Conservation (phyloP, 495 filamentous ascomycete genomes). For the Penicillium chermesinum region DNA sequence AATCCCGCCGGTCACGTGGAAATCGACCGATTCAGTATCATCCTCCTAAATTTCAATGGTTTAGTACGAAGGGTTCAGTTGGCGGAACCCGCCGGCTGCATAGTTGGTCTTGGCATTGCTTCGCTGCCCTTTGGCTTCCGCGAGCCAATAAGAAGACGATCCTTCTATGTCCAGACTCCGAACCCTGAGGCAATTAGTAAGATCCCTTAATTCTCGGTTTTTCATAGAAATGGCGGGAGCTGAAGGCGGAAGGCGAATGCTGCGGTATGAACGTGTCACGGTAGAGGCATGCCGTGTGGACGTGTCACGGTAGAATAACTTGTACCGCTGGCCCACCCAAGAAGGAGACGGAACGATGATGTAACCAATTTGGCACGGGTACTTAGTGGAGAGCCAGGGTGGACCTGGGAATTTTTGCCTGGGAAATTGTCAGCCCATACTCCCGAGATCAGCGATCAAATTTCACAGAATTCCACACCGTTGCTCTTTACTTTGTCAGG, state of each 20-base stretch:
- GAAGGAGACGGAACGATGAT: too few species aligned
- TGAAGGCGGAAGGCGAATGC: too few species aligned
- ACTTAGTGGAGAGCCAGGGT: slow-evolving; percentile 1
- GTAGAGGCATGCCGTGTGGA: too few species aligned
- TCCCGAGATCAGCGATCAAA: not conserved
- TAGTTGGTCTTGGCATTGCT: slow-evolving; percentile 18
- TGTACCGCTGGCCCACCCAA: too few species aligned
- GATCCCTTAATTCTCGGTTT: too few species aligned
- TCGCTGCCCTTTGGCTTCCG: not conserved
- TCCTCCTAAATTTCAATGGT: slow-evolving; percentile 7
- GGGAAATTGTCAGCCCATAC: too few species aligned
- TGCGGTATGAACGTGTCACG: too few species aligned
- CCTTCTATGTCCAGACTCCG: too few species aligned
- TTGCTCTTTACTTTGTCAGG: not conserved
- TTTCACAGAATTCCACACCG: not conserved
- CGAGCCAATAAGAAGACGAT: not conserved
- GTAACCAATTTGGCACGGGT: slow-evolving; percentile 8
- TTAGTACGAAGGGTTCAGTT: not conserved
- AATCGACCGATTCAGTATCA: slow-evolving; percentile 7
- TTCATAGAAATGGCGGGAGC: too few species aligned
- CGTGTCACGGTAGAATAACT: too few species aligned
- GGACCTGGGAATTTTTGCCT: not conserved
- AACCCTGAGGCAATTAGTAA: too few species aligned
- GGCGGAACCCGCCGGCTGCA: slow-evolving; percentile 4
- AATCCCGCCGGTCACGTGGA: slow-evolving; percentile 12